A percentile compares a stretch with the other conserved stretches of the same genome.
Conservation (phyloP, 1,139 yeast genomes). For the Geotrichum carabidarum region DNA sequence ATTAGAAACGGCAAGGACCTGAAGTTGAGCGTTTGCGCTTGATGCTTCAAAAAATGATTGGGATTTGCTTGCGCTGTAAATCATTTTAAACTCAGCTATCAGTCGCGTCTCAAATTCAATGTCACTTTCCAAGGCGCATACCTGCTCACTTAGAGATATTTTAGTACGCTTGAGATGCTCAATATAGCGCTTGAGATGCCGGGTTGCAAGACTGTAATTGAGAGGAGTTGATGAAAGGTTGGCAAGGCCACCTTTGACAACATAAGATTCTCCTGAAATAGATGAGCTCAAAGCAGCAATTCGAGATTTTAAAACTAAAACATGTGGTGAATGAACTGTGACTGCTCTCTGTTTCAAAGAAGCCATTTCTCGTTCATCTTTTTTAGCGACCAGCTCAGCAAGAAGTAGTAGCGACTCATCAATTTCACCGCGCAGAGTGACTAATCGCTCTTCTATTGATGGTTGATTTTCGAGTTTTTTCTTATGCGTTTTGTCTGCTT, state of each 20-base stretch:
- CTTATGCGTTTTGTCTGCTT: background rate
- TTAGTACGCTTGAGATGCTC: background rate
- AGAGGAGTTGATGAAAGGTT: conserved; percentile 5
- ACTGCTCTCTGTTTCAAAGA: background rate
- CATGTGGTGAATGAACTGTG: conserved; percentile 1
- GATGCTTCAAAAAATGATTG: background rate
- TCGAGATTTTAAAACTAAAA: conserved; percentile 2
- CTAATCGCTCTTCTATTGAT: background rate
- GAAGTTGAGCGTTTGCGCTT: background rate
- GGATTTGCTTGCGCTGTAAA: background rate
- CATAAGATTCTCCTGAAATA: conserved; percentile 1
- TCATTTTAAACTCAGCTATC: background rate
- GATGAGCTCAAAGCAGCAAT: conserved; percentile 2
- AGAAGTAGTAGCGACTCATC: background rate
- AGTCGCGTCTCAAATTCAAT: conserved; percentile 6
- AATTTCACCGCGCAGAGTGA: background rate
- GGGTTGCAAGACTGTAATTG: conserved; percentile 1
- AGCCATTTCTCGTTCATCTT: background rate
- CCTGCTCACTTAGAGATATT: background rate
- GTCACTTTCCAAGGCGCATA: background rate
- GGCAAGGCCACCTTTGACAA: conserved; percentile 6
- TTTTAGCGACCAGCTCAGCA: background rate
- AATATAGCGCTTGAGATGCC: conserved; percentile 9
- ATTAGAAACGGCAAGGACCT: background rate
- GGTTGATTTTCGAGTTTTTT: background rate